phyloP scores from a whole-genome alignment of 495 filamentous ascomycete species.

The Trichoderma orchidacearum region DNA sequence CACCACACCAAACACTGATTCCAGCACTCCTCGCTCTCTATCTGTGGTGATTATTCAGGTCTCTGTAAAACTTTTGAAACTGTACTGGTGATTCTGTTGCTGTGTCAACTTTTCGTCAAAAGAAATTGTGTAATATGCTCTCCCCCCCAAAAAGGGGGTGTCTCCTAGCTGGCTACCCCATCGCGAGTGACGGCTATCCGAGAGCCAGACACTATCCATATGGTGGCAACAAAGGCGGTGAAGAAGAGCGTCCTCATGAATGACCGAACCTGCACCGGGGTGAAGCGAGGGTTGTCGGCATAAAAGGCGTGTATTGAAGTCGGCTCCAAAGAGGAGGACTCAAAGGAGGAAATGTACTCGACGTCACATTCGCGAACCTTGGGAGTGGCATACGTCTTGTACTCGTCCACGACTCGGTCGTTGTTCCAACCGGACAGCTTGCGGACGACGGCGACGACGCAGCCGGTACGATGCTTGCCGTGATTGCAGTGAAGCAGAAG shows the following conservation, averaged over 20 bases:
- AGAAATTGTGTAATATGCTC: neutral
- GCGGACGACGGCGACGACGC: constrained; percentile 59
- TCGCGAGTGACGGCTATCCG: constrained; percentile 2
- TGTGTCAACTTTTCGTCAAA: neutral
- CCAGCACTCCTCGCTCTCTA: neutral
- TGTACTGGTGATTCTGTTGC: neutral
- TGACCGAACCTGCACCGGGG: constrained; percentile 2
- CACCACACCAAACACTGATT: neutral
- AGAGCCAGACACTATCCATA: constrained; percentile 14
- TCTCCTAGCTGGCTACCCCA: neutral
- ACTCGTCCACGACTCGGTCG: constrained; percentile 48
- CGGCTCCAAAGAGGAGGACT: constrained; percentile 11
- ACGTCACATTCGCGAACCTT: constrained; percentile 45
- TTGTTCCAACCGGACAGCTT: constrained; percentile 48
- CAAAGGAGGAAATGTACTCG: constrained; percentile 30
- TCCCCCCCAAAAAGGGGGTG: too few species aligned
- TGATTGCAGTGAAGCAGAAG: constrained; percentile 82
- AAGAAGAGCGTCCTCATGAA: constrained; percentile 14
- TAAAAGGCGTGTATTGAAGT: neutral
- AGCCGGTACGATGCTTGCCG: constrained; percentile 81
- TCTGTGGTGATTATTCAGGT: neutral
- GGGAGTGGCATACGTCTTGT: constrained; percentile 47
- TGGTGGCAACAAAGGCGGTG: constrained; percentile 10
- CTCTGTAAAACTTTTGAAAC: neutral
- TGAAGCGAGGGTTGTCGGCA: constrained; percentile 5